These are phyloP conservation scores for Floccularia luteovirens DNA, from an alignment of 768 basidiomycete genomes.

Conservation along the genomic window DNA sequence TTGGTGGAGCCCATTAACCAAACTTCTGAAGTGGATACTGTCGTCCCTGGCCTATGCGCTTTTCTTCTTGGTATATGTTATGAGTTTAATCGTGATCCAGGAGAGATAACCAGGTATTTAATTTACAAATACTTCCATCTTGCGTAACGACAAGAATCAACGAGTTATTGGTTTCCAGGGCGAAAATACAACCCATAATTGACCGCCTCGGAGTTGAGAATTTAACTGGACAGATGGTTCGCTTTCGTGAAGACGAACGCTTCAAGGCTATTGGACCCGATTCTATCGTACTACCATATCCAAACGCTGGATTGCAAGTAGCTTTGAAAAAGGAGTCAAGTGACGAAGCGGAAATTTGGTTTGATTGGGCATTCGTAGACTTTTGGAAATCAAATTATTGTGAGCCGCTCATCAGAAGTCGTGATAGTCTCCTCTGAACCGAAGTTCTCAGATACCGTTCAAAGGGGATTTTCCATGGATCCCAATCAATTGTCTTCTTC, in stretches of 20 bases:
- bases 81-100: conserved; percentile 93
- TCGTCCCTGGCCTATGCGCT: conserved; percentile 85
- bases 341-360: conserved; percentile 87
- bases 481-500: conserved; percentile 57
- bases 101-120: conserved; percentile 85
- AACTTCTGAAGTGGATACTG: conserved; percentile 72
- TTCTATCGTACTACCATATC: conserved; percentile 57
- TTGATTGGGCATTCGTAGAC: conserved; percentile 97
- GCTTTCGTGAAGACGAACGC: conserved; percentile 86
- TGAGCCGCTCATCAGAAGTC: conserved; percentile 26
- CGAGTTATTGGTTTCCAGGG: conserved; percentile 27
- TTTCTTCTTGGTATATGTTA: conserved; percentile 93
- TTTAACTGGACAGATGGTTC: conserved; percentile 78
- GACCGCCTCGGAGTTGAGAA: conserved; percentile 87
- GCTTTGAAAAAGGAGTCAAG: conserved; percentile 28
- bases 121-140: neutral
- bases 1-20: conserved; percentile 95
- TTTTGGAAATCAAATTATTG: conserved; percentile 99
- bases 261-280: conserved; percentile 90
- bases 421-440: conserved; percentile 1
- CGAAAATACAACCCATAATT: conserved; percentile 85
- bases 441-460: conserved; percentile 53
- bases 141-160: neutral
- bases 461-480: conserved; percentile 63
- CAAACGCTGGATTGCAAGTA: conserved; percentile 24